phyloP scores from a whole-genome alignment of 257 asterid genomes.

The Agastache rugosa region DNA sequence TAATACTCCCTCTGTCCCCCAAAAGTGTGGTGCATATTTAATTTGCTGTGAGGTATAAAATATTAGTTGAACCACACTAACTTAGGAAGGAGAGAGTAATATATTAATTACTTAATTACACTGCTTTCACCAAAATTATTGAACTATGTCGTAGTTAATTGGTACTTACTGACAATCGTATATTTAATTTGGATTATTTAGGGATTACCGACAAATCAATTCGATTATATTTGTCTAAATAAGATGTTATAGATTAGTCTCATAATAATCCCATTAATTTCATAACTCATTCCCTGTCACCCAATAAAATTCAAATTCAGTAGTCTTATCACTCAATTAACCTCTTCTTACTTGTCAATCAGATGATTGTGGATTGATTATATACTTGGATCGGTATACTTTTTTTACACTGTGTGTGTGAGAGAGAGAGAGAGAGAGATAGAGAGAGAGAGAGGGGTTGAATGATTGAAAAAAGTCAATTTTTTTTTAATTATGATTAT shows the following conservation, averaged over 20 bases:
- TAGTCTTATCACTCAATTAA: conserved; percentile 17
- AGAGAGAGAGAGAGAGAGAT: too few relatives aligned
- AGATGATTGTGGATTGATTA: conserved; percentile 20
- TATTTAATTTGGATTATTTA: conserved; percentile 8
- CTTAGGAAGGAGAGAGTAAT: too few relatives aligned
- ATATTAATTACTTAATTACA: background rate
- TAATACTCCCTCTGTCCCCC: too few relatives aligned
- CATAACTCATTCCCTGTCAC: background rate
- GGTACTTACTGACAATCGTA: conserved; percentile 6
- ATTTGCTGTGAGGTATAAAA: too few relatives aligned
- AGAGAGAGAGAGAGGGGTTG: too few relatives aligned
- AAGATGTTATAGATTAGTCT: background rate
- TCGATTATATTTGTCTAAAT: conserved; percentile 22
- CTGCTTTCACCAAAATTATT: too few relatives aligned
- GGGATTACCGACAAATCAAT: conserved; percentile 30
- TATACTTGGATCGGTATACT: background rate
- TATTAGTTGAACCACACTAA: too few relatives aligned
- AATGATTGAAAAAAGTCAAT: too few relatives aligned
- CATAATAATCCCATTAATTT: background rate
- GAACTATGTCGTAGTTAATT: background rate
- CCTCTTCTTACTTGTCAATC: background rate
- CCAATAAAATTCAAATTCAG: conserved; percentile 4
- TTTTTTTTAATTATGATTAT: background rate
- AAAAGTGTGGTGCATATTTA: too few relatives aligned
- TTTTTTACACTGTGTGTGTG: too few relatives aligned